Conservation (phyloP, 805 yeast genomes). For the Brettanomyces anomalus region DNA sequence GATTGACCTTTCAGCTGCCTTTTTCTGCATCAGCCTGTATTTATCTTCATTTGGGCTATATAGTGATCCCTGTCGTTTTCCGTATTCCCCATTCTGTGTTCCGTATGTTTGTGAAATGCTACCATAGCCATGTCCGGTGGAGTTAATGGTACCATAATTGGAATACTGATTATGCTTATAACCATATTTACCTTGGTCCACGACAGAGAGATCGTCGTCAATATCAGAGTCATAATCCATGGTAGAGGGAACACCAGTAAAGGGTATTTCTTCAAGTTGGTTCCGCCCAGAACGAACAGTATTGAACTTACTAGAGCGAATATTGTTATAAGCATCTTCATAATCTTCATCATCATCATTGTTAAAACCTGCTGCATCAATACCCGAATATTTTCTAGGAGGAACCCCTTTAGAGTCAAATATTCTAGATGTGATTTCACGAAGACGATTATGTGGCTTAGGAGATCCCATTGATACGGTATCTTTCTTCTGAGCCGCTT, state of each 20-base stretch:
- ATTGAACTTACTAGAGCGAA: background rate
- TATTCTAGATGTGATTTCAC: conserved; percentile 59
- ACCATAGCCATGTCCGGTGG: background rate
- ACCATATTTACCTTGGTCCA: conserved; percentile 4
- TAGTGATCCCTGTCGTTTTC: no score
- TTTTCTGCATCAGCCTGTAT: background rate
- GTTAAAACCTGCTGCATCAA: conserved; percentile 40
- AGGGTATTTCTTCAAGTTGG: background rate
- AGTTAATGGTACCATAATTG: conserved; percentile 3
- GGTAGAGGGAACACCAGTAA: background rate
- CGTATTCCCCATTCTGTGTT: background rate
- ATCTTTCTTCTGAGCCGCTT: no score
- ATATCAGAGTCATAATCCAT: conserved; percentile 19
- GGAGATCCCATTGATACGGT: no score
- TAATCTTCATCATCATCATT: conserved; percentile 25
- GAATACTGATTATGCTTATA: conserved; percentile 3
- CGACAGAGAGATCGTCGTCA: conserved; percentile 17
- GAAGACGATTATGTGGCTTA: conserved; percentile 14
- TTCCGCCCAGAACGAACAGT: background rate
- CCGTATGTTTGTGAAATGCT: background rate
- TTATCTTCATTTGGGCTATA: no score
- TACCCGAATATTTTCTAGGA: conserved; percentile 64
- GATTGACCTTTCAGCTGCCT: background rate
- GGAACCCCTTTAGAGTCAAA: conserved; percentile 69
- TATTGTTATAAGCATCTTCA: conserved; percentile 4